phyloP scores from a whole-genome alignment of 2,329 filamentous ascomycete species.

The Chaetomiaceae sp. region DNA sequence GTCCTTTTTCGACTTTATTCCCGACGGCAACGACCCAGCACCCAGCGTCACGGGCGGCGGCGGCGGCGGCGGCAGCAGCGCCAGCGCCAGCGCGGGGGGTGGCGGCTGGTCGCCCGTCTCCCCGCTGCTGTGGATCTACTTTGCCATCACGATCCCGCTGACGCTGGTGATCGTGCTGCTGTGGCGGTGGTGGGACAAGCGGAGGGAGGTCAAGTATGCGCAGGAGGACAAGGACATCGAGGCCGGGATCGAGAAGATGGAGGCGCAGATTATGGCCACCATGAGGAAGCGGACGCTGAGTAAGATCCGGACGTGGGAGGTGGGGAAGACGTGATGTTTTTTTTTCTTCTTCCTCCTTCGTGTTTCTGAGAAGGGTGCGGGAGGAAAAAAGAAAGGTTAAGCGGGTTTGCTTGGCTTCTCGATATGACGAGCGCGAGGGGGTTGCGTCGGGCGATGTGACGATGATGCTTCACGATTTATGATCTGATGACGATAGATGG shows the following conservation, averaged over 20 bases:
- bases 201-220: conserved; percentile 46
- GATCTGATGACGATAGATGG: not conserved
- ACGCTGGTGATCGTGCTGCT: conserved; percentile 50
- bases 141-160: conserved; percentile 55
- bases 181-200: conserved; percentile 53
- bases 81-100: not conserved
- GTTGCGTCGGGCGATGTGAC: too few species aligned
- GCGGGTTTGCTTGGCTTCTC: not conserved
- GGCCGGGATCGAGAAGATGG: conserved; percentile 52
- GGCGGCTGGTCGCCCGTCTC: conserved; percentile 43
- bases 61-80: too few species aligned
- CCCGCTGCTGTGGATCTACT: conserved; percentile 58
- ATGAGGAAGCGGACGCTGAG: conserved; percentile 55
- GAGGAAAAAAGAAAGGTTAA: not conserved
- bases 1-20: conserved; percentile 62
- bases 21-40: conserved; percentile 30
- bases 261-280: conserved; percentile 52
- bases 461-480: too few species aligned
- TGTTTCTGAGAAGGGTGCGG: not conserved
- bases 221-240: conserved; percentile 50
- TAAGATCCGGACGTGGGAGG: conserved; percentile 51
- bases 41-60: not conserved
- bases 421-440: too few species aligned
- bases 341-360: not conserved
- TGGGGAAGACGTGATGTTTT: conserved; percentile 4